These are phyloP conservation scores for Suillus clintonianus DNA, from an alignment of 768 basidiomycete species.

Conservation along the genomic window DNA sequence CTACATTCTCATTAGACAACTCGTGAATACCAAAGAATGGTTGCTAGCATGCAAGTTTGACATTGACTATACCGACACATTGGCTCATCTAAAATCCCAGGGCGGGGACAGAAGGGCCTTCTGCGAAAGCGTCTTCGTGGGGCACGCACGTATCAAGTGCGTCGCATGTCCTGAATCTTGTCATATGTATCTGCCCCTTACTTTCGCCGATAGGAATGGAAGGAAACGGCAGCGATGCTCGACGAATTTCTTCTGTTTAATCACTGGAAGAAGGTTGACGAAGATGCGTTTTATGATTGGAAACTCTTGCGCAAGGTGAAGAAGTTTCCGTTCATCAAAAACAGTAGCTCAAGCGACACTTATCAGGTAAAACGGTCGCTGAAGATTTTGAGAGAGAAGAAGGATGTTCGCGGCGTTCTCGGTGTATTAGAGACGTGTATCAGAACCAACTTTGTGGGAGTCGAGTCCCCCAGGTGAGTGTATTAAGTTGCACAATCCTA, in stretches of 20 bases:
- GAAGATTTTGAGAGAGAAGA: conserved; percentile 64
- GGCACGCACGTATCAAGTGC: conserved; percentile 72
- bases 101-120: conserved; percentile 82
- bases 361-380: conserved; percentile 77
- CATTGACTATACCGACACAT: conserved; percentile 1
- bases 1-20: conserved; percentile 86
- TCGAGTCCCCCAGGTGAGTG: conserved; percentile 75
- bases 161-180: conserved; percentile 10
- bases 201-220: conserved; percentile 71
- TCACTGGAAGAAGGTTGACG: conserved; percentile 87
- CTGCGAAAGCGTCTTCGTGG: conserved; percentile 75
- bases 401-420: conserved; percentile 83
- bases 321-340: background rate
- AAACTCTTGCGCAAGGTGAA: conserved; percentile 74
- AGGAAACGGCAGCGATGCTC: conserved; percentile 70
- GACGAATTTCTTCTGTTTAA: conserved; percentile 85
- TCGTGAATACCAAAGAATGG: conserved; percentile 96
- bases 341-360: background rate
- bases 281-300: conserved; percentile 92
- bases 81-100: conserved; percentile 37
- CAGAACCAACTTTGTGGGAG: conserved; percentile 89
- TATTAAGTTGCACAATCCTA: background rate
- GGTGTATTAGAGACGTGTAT: conserved; percentile 92
- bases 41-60: conserved; percentile 74
- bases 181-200: background rate